Evolutionary conservation across 169 alveolate species (phyloP).

Genomic region (Plasmodium fragile): DNA sequence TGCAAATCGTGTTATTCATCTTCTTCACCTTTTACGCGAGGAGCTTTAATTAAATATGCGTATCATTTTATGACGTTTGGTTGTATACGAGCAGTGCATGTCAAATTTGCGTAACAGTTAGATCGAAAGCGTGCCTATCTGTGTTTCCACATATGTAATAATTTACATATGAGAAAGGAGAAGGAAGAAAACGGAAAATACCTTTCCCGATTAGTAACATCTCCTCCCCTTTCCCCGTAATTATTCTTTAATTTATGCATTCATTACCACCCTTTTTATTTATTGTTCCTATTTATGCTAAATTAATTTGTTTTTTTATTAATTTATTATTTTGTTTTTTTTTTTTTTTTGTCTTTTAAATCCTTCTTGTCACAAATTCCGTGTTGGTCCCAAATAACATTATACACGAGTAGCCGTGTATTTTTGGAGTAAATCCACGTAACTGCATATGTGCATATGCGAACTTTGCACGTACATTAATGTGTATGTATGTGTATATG

Average conservation of each 20-base stretch:
- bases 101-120: not conserved
- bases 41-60: slow-evolving; percentile 17
- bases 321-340: slow-evolving; percentile 9
- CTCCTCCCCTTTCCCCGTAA: not conserved
- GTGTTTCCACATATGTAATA: not conserved
- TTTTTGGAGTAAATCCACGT: not conserved
- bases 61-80: slow-evolving; percentile 10
- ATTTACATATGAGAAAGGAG: not conserved
- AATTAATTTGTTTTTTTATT: slow-evolving; percentile 22
- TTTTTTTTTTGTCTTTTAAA: slow-evolving; percentile 28
- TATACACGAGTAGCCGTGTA: not conserved
- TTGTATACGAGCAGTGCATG: slow-evolving; percentile 4
- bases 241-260: not conserved
- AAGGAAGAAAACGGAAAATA: not conserved
- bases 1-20: not conserved
- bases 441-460: slow-evolving; percentile 11
- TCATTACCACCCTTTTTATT: not conserved
- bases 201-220: not conserved
- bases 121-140: not conserved
- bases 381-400: not conserved
- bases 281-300: slow-evolving; percentile 4
- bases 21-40: not conserved
- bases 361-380: slow-evolving; percentile 15
- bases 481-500: not conserved
- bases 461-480: slow-evolving; percentile 1